Evolutionary conservation across 495 filamentous ascomycete species (phyloP).

Genomic region (Annulohypoxylon stygium): DNA sequence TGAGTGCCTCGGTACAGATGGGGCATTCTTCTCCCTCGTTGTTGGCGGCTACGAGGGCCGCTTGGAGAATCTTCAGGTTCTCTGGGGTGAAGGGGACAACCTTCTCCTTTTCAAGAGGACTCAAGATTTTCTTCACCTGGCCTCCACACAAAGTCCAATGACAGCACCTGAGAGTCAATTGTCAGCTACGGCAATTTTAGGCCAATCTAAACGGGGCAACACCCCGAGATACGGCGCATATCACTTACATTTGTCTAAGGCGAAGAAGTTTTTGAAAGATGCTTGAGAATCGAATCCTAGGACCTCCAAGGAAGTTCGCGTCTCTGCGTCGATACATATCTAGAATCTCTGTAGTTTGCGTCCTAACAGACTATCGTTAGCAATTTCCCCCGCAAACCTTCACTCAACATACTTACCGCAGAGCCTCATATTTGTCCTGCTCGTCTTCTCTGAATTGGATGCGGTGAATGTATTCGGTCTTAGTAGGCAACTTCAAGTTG

Average conservation of each 20-base stretch:
- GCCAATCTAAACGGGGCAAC: neutral
- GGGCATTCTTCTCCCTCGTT: constrained; percentile 87
- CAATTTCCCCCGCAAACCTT: neutral
- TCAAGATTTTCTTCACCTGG: constrained; percentile 77
- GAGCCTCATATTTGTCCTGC: constrained; percentile 80
- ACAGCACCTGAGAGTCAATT: constrained; percentile 66
- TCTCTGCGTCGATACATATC: constrained; percentile 65
- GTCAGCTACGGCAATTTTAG: constrained; percentile 25
- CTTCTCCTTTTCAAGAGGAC: constrained; percentile 73
- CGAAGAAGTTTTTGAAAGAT: constrained; percentile 87
- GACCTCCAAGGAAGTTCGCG: constrained; percentile 13
- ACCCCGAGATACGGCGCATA: neutral
- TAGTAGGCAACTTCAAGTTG: constrained; percentile 81
- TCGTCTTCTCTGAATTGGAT: constrained; percentile 83
- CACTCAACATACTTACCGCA: constrained; percentile 64
- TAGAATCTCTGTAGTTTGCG: constrained; percentile 81
- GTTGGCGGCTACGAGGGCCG: constrained; percentile 81
- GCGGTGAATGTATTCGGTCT: constrained; percentile 84
- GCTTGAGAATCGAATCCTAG: constrained; percentile 68
- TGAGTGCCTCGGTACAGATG: constrained; percentile 81
- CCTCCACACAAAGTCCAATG: constrained; percentile 86
- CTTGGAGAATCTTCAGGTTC: constrained; percentile 79
- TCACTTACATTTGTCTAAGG: constrained; percentile 75
- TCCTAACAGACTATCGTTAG: constrained; percentile 57
- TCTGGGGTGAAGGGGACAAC: constrained; percentile 79